Evolutionary conservation across 352 stramenopile genomes (phyloP).

Genomic region (Phytophthora lateralis): DNA sequence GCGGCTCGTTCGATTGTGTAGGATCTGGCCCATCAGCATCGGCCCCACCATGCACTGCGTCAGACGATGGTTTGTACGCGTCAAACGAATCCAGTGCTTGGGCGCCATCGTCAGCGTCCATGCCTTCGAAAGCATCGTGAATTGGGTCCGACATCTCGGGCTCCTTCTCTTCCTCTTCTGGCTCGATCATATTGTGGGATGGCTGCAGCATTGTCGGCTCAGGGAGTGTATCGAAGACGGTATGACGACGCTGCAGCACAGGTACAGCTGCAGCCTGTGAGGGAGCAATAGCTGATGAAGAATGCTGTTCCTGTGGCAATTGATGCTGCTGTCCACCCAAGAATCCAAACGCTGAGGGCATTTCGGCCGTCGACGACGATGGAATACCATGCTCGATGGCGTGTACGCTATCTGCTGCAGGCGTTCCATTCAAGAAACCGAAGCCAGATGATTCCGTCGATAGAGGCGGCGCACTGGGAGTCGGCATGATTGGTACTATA

Average conservation of each 20-base stretch:
- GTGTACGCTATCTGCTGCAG: slow-evolving; percentile 11
- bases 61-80: slow-evolving; percentile 39
- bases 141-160: slow-evolving; percentile 57
- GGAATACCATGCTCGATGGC: slow-evolving; percentile 31
- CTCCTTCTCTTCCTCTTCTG: slow-evolving; percentile 43
- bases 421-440: slow-evolving; percentile 38
- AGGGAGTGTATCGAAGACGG: slow-evolving; percentile 68
- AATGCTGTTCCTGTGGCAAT: slow-evolving; percentile 16
- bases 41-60: slow-evolving; percentile 14
- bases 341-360: slow-evolving; percentile 60
- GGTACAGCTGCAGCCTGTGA: slow-evolving; percentile 20
- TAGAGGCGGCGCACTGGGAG: slow-evolving; percentile 39
- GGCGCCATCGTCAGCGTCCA: slow-evolving; percentile 49
- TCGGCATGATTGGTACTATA: slow-evolving; percentile 10
- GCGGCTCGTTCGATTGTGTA: slow-evolving; percentile 44
- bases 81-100: slow-evolving; percentile 46
- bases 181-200: slow-evolving; percentile 10
- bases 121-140: slow-evolving; percentile 83
- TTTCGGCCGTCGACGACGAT: slow-evolving; percentile 20
- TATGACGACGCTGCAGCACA: slow-evolving; percentile 32
- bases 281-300: slow-evolving; percentile 11
- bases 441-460: slow-evolving; percentile 41
- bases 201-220: slow-evolving; percentile 43
- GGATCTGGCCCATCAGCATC: slow-evolving; percentile 20
- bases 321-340: slow-evolving; percentile 34